Evolutionary conservation across 2,329 filamentous ascomycete genomes (phyloP).

Genomic region (Moelleriella libera): DNA sequence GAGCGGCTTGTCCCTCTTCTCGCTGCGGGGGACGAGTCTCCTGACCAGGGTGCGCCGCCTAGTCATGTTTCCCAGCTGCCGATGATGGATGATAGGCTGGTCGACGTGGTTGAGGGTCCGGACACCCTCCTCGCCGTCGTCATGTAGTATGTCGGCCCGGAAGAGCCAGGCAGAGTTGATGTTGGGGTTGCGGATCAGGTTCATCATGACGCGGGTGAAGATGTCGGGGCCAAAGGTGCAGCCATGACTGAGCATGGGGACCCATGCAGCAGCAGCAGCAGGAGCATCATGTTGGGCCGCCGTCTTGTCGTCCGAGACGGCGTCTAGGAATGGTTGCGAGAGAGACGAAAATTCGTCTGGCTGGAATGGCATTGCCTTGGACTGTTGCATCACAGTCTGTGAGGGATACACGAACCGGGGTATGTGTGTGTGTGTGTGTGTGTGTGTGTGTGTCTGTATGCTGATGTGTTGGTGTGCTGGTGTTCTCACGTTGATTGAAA

Average conservation of each 20-base stretch:
- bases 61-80: conserved; percentile 11
- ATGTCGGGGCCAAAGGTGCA: conserved; percentile 50
- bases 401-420: no score
- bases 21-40: conserved; percentile 70
- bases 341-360: no score
- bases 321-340: no score
- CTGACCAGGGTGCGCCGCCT: conserved; percentile 56
- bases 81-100: conserved; percentile 4
- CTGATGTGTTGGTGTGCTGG: no score
- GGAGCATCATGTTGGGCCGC: background rate
- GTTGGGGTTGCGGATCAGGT: conserved; percentile 67
- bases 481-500: no score
- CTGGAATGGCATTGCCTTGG: no score
- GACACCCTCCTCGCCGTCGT: conserved; percentile 9
- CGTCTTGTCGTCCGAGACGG: background rate
- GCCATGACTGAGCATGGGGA: conserved; percentile 36
- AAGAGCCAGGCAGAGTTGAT: conserved; percentile 67
- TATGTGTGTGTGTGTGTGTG: no score
- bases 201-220: conserved; percentile 56
- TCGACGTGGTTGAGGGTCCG: background rate
- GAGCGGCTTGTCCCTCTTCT: conserved; percentile 56
- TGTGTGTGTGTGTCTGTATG: no score
- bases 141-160: conserved; percentile 56
- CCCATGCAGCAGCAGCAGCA: no score
- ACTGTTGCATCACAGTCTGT: no score